Evolutionary conservation across 345 rosid species (phyloP), one percentile per base, ranked within the genome.

Genomic region (Boechera retrofracta): DNA sequence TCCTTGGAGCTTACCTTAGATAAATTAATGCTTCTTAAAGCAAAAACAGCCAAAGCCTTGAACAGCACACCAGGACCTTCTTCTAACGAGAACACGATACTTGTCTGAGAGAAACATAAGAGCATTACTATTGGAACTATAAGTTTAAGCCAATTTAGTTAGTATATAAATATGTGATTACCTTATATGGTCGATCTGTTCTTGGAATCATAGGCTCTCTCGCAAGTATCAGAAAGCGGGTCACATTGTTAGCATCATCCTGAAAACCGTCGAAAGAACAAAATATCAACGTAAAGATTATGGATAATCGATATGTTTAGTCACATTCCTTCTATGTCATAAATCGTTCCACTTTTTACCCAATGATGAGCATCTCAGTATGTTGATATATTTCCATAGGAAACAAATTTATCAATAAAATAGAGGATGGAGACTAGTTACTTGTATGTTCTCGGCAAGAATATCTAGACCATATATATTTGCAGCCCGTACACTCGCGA

Each of bases 401-500:
- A n/a, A 75, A 65, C 64, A 35, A 41, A n/a, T 24, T 36, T 36
- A 70, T 62, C 63, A 63, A 75, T 54, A n/a, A 18, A 33, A 5
- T 21, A 53, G 65, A 58, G 36, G 47, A 35, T 48, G 41, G 52
- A 60, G 77, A 72, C 41, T 15, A 52, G 13, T 83, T 70, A 81
- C 98, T 87, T 94, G 98, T 64, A 94, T 69, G 39, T 92, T 92
- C 69, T 89, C 86, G 2, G 85, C 85, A 58, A 94, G 91, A 82
- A 94, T 80, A 77, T 85, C 78, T 2, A 94, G 92, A 60, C 97
- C 98, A 44, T 94, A 94, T 32, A 94, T 85, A 80, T 85, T 82
- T 66, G 98, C 97, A 63, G 98, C 98, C 55, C 89, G 87, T 67
- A 89, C 84, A 81, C 98, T 92, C n/a, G 98, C 98, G 6, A 94